Conservation (phyloP, 345 rosid genomes). For the Boechera stricta region DNA sequence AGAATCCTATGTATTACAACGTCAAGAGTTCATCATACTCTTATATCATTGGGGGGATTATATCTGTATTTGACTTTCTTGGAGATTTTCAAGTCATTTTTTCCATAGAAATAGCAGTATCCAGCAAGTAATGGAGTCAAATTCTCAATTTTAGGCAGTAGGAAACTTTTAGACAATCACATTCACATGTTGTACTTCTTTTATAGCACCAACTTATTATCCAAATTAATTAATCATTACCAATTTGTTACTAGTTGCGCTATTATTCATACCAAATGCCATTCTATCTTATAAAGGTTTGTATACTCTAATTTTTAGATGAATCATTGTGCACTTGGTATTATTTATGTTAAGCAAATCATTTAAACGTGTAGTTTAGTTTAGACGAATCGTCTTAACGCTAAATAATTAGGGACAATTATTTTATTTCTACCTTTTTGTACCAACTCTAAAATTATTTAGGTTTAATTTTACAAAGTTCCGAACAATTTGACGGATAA, state of each 20-base stretch:
- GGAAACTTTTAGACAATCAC: conserved; percentile 8
- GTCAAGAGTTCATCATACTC: conserved; percentile 9
- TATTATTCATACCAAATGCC: conserved; percentile 4
- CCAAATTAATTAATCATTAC: conserved; percentile 2
- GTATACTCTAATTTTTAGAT: background rate
- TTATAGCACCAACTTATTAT: background rate
- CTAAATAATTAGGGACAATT: too few relatives aligned
- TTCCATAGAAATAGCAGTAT: background rate
- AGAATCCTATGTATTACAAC: conserved; percentile 37
- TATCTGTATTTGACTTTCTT: background rate
- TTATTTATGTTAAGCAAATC: background rate
- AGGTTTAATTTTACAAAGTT: too few relatives aligned
- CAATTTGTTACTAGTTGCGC: background rate
- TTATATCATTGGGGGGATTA: background rate
- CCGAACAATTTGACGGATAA: too few relatives aligned
- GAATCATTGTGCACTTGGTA: background rate
- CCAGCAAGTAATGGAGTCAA: conserved; percentile 14
- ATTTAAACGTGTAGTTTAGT: background rate
- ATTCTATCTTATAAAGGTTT: background rate
- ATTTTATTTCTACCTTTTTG: too few relatives aligned
- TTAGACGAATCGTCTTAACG: too few relatives aligned
- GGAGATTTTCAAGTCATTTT: background rate
- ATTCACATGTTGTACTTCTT: conserved; percentile 15
- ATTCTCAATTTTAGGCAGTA: background rate
- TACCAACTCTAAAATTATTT: too few relatives aligned